Percentiles rank a stretch among this genome's conserved stretches.
Conservation (phyloP, 2,329 filamentous ascomycete species). For the Penicillium sp. region DNA sequence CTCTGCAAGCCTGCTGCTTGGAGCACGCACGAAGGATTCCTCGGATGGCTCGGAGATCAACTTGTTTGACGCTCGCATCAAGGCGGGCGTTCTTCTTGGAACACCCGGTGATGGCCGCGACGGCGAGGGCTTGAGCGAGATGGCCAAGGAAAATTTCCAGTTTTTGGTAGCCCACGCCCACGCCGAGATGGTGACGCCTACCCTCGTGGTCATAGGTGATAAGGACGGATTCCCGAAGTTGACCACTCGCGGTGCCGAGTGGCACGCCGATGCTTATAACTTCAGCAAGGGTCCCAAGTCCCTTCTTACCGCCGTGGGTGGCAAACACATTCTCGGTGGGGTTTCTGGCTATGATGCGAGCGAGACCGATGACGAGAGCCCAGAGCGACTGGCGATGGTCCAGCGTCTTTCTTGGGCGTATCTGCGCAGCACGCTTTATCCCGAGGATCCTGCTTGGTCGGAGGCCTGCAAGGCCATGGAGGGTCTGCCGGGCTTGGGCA, state of each 20-base stretch:
- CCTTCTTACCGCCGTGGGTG: slow-evolving; percentile 36
- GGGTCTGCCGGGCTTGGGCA: not conserved
- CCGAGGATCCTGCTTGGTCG: slow-evolving; percentile 23
- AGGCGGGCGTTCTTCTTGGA: slow-evolving; percentile 38
- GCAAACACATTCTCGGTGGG: slow-evolving; percentile 41
- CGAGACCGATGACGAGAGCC: slow-evolving; percentile 95
- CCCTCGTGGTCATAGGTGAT: slow-evolving; percentile 43
- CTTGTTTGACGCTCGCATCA: slow-evolving; percentile 36
- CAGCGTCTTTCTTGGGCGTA: slow-evolving; percentile 43
- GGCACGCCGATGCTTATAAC: slow-evolving; percentile 42
- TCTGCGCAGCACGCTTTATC: slow-evolving; percentile 36
- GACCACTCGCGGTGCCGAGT: slow-evolving; percentile 37
- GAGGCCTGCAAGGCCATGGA: not conserved
- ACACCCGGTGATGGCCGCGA: slow-evolving; percentile 30
- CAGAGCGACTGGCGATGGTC: slow-evolving; percentile 56
- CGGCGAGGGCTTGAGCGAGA: slow-evolving; percentile 28
- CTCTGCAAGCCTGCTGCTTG: slow-evolving; percentile 38
- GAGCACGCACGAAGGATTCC: slow-evolving; percentile 36
- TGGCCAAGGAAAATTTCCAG: slow-evolving; percentile 20
- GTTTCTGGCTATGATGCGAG: slow-evolving; percentile 53
- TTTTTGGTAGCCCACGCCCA: slow-evolving; percentile 38
- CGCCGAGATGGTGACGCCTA: slow-evolving; percentile 34
- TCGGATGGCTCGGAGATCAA: slow-evolving; percentile 20
- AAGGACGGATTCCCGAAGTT: slow-evolving; percentile 36
- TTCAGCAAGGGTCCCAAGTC: slow-evolving; percentile 35